Percentiles rank a stretch among this genome's conserved stretches.
Conservation (phyloP, 2,329 filamentous ascomycete species). For the Emydomyces testavorans region DNA sequence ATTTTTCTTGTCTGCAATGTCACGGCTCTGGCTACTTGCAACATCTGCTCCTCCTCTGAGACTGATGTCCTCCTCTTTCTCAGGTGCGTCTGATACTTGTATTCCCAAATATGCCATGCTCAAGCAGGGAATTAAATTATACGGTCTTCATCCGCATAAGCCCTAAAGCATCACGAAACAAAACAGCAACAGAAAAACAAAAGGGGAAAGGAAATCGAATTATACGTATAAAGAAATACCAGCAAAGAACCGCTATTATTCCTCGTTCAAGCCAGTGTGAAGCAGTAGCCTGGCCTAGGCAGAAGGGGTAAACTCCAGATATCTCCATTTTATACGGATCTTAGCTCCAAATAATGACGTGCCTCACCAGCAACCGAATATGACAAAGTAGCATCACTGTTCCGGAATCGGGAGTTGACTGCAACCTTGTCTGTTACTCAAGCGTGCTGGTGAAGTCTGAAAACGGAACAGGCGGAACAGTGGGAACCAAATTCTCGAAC, state of each 20-base stretch:
- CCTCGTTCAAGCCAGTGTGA: background rate
- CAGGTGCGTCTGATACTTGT: background rate
- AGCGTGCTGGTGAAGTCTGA: background rate
- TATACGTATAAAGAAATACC: background rate
- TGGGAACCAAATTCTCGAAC: background rate
- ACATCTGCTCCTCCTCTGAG: background rate
- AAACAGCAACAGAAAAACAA: background rate
- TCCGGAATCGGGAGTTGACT: background rate
- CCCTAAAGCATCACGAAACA: too few species aligned
- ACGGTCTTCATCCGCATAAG: too few species aligned
- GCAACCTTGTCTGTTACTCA: background rate
- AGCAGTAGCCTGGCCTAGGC: background rate
- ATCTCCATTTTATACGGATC: background rate
- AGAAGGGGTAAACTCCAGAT: background rate
- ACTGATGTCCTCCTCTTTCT: background rate
- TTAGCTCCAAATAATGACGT: background rate
- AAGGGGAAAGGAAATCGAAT: background rate
- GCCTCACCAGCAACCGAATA: background rate
- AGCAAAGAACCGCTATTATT: background rate
- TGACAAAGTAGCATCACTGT: background rate
- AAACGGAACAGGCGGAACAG: constrained; percentile 1
- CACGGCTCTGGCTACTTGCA: background rate
- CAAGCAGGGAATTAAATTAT: background rate
- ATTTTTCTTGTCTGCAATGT: background rate
- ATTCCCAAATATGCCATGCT: background rate